A percentile compares a stretch with the other conserved stretches of the same genome.
These are phyloP conservation scores for Coffea humblotiana DNA, from an alignment of 305 asterid species.

Conservation along the genomic window DNA sequence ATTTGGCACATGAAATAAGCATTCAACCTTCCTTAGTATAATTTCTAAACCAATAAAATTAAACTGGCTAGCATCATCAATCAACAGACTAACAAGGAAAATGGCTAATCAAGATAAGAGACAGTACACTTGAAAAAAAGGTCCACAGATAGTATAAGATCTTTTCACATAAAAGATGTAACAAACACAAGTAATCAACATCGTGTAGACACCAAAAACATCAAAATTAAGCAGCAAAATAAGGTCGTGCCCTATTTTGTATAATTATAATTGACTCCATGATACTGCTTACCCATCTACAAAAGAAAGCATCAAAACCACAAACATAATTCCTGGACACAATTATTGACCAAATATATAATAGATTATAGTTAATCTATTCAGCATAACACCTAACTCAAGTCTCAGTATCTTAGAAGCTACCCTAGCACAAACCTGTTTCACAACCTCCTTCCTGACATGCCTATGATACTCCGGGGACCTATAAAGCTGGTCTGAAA, in stretches of 20 bases:
- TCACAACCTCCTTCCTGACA: slow-evolving; percentile 60
- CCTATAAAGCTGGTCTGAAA: slow-evolving; percentile 66
- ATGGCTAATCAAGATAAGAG: background rate
- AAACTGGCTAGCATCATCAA: background rate
- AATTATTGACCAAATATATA: too few relatives aligned
- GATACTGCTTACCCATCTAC: background rate
- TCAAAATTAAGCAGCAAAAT: background rate
- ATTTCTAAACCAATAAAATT: background rate
- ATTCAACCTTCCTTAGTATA: background rate
- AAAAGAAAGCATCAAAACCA: background rate
- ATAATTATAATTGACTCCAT: background rate
- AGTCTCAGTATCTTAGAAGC: background rate
- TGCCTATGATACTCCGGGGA: slow-evolving; percentile 63
- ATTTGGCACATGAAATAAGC: background rate
- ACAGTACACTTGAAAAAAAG: too few relatives aligned
- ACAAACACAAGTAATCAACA: background rate
- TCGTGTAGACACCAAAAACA: background rate
- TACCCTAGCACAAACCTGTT: slow-evolving; percentile 41
- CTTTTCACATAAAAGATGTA: background rate
- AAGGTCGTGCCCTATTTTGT: too few relatives aligned
- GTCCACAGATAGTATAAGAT: background rate
- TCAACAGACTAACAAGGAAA: background rate
- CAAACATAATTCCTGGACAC: too few relatives aligned
- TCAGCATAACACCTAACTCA: background rate
- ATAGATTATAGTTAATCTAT: too few relatives aligned